phyloP scores from a whole-genome alignment of 495 filamentous ascomycete species.

The Parathielavia hyrcaniae region DNA sequence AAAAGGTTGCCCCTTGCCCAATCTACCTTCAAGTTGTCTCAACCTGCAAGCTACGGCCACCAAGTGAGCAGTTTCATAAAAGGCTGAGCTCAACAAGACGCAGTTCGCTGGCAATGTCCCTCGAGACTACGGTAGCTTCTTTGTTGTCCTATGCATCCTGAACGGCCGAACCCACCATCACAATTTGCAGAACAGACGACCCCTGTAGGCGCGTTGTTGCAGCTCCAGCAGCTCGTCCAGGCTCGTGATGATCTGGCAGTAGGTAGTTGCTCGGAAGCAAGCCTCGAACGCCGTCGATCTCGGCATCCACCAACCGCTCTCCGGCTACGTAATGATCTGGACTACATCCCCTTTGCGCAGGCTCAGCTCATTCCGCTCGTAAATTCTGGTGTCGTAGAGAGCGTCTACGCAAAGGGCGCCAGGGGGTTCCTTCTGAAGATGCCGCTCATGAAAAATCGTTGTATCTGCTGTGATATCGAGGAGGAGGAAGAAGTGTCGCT shows the following conservation, averaged over 20 bases:
- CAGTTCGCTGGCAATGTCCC: no score
- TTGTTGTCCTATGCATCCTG: no score
- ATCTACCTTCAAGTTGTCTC: no score
- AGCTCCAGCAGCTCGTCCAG: slow-evolving; percentile 56
- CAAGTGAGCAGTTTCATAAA: no score
- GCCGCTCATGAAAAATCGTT: slow-evolving; percentile 55
- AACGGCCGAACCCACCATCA: no score
- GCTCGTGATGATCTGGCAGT: slow-evolving; percentile 77
- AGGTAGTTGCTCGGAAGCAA: slow-evolving; percentile 99
- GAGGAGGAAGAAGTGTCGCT: slow-evolving; percentile 25
- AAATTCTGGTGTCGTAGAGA: slow-evolving; percentile 95
- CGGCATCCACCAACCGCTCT: slow-evolving; percentile 99
- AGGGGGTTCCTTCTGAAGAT: slow-evolving; percentile 63
- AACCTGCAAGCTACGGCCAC: no score
- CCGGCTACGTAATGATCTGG: slow-evolving; percentile 93
- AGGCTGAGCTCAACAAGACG: no score
- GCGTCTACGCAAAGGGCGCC: slow-evolving; percentile 88
- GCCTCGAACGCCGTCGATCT: slow-evolving; percentile 84
- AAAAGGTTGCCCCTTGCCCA: no score
- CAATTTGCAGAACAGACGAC: slow-evolving; percentile 61
- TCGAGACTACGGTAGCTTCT: no score
- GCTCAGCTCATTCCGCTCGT: slow-evolving; percentile 92
- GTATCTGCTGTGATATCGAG: slow-evolving; percentile 20
- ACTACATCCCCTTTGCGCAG: slow-evolving; percentile 94
- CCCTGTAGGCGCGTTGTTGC: slow-evolving; percentile 57